phyloP scores from a whole-genome alignment of 345 rosid genomes.

The Microcos paniculata region DNA sequence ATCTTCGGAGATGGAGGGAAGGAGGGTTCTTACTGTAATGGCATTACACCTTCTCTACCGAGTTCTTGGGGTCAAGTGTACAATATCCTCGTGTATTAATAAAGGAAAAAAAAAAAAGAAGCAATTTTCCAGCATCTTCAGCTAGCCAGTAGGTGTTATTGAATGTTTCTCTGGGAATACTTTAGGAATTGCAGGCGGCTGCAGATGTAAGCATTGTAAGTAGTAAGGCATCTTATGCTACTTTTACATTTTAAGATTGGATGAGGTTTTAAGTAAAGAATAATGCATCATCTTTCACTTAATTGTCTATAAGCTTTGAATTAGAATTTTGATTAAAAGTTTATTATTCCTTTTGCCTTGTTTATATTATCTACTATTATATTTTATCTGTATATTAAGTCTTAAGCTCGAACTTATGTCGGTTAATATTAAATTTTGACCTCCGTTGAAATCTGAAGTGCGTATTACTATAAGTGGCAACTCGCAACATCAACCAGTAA shows the following conservation, averaged over 20 bases:
- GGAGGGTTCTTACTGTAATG: neutral
- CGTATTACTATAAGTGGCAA: neutral
- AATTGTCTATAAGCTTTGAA: neutral
- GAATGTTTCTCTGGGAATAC: neutral
- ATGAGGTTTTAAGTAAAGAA: slow-evolving; percentile 4
- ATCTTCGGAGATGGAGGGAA: neutral
- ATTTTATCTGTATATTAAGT: neutral
- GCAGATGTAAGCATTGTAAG: neutral
- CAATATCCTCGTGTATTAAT: neutral
- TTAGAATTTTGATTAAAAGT: neutral
- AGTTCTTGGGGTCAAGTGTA: neutral
- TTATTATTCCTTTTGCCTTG: slow-evolving; percentile 9
- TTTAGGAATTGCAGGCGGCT: neutral
- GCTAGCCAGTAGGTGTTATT: neutral
- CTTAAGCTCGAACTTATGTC: neutral
- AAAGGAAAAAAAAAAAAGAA: too few species aligned
- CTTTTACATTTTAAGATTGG: neutral
- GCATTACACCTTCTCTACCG: neutral
- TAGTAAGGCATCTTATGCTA: slow-evolving; percentile 8
- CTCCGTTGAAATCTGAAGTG: neutral
- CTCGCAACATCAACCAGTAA: neutral
- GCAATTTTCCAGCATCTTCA: slow-evolving; percentile 3
- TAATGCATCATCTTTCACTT: neutral
- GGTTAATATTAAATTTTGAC: neutral
- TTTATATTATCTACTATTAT: neutral